Base-by-base conservation (phyloP, 2,329 filamentous ascomycete genomes). In the Podosphaera xanthii region DNA sequence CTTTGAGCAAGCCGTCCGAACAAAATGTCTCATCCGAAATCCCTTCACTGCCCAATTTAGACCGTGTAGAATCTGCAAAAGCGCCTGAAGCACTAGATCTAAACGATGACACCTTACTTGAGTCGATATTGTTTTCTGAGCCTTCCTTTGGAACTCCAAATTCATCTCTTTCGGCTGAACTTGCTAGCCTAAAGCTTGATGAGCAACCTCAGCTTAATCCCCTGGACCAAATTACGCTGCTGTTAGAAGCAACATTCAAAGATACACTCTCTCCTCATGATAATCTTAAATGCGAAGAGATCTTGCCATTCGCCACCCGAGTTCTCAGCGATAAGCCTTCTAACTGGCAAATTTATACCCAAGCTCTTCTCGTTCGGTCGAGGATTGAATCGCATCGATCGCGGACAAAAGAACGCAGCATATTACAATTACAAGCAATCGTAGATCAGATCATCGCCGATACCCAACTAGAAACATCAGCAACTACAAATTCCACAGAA, bases 261-360 rank as follows among this genome's bases (percentile, higher is more conserved):
- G 95, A 97, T 67, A 89, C 87, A 0, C 85, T 83, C 62, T 84
- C 89, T 0, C 89, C 92, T 0, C 76, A 82, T 0, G 85, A 97
- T 68, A 84, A 86, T 0, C 75, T 98, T 0, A 97, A 90, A 0
- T 79, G 89, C n/a, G 90, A 97, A 71, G 88, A 97, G 69, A 91
- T 94, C 3, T 72, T 94, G 0, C 92, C 92, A 0, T 98, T 91
- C 68, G 92, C 92, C 0, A 84, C 83, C 1, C 81, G 92, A 48
- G 92, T 97, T 0, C 76, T 98, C 1, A 80, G 86, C 7, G 89
- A 92, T 61, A 90, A 91, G 64, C 86, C 86, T 53, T 91, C 88
- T 0, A 98, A 97, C 70, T 98, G 92, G 92, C 92, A 97, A 70
- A 84, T 96, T 40, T 97, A 97, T 69, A 96, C 92, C 0, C 90